Base-by-base conservation (phyloP, 179 eudicot species). In the Corrigiola litoralis region DNA sequence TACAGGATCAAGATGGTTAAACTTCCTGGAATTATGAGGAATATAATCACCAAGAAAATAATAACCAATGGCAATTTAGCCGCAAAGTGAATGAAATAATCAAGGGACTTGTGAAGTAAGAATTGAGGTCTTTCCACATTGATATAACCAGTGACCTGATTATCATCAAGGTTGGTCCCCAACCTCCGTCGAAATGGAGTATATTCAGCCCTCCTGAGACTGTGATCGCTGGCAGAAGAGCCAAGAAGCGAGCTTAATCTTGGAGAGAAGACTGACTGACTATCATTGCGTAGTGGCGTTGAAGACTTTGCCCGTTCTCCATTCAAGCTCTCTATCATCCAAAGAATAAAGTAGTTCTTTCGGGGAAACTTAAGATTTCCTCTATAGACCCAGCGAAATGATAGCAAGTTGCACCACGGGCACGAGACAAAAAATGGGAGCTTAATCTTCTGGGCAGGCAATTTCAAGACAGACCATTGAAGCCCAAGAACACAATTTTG, bases 281-380 rank as follows among this genome's bases (percentile, higher is more conserved):
- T 51, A 32, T 85, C 85, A 25, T 78, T 70, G 18, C 67, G 51
- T 4, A 58, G 28, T 2, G 76, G 53, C 50, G 69, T 64, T 12
- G 69, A 68, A 45, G 81, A 74, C 48, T 83, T 85, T 32, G 77
- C 64, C 40, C 87, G 72, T 33, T 88, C 88, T 9, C 87, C 95
- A 46, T 85, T 87, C 70, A 82, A 70, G 72, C 86, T 78, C 84
- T 88, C 95, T 10, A 88, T 68, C 95, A 88, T 88, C 90, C 95
- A 88, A 24, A 83, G 85, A 47, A 88, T 79, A 63, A 88, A 88
- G 84, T 78, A 88, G 60, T 88, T 88, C 77, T 85, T 88, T 24
- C 84, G 72, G 23, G 95, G 91, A 63, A 76, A 85, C 71, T 69
- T 85, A 3, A 88, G 80, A 50, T 66, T 79, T 31, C 88, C 95